Percentiles rank a stretch among this genome's conserved stretches.
Evolutionary conservation across 1,284 basidiomycete species (phyloP).

Genomic region (Hemileia vastatrix): DNA sequence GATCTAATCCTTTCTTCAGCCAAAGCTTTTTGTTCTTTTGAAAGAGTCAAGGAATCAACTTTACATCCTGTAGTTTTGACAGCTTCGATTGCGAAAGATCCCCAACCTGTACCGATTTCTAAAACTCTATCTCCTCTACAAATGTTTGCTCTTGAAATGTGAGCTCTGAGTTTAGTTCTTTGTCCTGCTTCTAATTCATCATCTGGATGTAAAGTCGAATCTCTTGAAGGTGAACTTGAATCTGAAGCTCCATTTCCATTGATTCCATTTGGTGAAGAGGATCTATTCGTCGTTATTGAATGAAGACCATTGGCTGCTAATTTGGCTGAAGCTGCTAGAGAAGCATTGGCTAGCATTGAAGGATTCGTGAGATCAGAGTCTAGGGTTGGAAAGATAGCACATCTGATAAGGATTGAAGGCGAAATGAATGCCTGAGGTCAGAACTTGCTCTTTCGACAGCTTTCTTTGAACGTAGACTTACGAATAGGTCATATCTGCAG

Average conservation of each 20-base stretch:
- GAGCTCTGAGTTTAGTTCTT: slow-evolving; percentile 58
- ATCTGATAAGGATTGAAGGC: too few relatives aligned
- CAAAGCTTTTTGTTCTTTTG: slow-evolving; percentile 58
- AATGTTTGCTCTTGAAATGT: slow-evolving; percentile 65
- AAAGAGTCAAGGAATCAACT: slow-evolving; percentile 66
- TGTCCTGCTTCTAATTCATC: slow-evolving; percentile 72
- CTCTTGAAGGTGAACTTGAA: too few relatives aligned
- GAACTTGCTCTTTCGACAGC: slow-evolving; percentile 60
- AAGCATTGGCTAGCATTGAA: too few relatives aligned
- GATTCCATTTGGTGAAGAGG: too few relatives aligned
- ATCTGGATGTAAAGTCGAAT: slow-evolving; percentile 30
- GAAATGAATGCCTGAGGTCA: too few relatives aligned
- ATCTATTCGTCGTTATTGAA: too few relatives aligned
- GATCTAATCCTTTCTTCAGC: slow-evolving; percentile 57
- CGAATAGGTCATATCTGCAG: slow-evolving; percentile 70
- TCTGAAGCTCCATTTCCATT: too few relatives aligned
- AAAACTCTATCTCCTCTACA: slow-evolving; percentile 62
- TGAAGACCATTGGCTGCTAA: too few relatives aligned
- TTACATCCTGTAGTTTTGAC: slow-evolving; percentile 51
- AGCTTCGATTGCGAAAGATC: slow-evolving; percentile 60
- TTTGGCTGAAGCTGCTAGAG: background rate
- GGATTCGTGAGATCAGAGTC: too few relatives aligned
- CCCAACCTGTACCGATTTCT: slow-evolving; percentile 74
- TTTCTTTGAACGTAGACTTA: slow-evolving; percentile 60
- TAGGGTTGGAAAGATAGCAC: too few relatives aligned